Conservation (phyloP, 768 basidiomycete genomes). For the Calocera cornea region DNA sequence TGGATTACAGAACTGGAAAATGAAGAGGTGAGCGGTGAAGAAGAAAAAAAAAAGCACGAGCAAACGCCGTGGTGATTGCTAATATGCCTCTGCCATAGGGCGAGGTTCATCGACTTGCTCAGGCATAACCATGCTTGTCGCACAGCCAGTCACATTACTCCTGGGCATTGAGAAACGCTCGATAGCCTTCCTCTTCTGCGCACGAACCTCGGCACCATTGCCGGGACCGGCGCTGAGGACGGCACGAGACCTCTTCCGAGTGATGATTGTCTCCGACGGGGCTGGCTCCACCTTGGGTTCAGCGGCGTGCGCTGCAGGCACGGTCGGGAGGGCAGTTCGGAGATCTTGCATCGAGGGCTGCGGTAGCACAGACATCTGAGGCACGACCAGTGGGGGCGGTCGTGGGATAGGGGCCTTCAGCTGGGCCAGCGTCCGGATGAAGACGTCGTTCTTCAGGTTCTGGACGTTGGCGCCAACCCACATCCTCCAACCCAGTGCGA, state of each 20-base stretch:
- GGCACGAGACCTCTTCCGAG: neutral
- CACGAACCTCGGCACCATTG: neutral
- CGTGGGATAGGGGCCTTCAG: neutral
- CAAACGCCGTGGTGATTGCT: neutral
- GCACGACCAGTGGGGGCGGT: neutral
- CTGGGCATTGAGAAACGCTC: neutral
- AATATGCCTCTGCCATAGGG: neutral
- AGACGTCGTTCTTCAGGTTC: neutral
- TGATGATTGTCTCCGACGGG: neutral
- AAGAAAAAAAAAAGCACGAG: neutral
- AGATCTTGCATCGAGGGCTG: neutral
- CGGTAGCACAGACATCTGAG: neutral
- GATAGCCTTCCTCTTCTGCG: neutral
- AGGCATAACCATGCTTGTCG: neutral
- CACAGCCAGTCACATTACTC: neutral
- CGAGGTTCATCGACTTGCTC: neutral
- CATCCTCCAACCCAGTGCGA: slow-evolving; percentile 78
- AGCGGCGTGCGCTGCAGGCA: neutral
- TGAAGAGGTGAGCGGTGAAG: neutral
- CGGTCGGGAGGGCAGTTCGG: neutral
- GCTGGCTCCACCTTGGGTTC: no score
- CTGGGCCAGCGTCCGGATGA: neutral
- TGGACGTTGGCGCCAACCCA: slow-evolving; percentile 49
- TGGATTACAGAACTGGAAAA: neutral
- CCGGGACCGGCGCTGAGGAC: neutral